These are phyloP conservation scores for Vanrija sp. DNA, from an alignment of 1,284 basidiomycete species.

Conservation along the genomic window DNA sequence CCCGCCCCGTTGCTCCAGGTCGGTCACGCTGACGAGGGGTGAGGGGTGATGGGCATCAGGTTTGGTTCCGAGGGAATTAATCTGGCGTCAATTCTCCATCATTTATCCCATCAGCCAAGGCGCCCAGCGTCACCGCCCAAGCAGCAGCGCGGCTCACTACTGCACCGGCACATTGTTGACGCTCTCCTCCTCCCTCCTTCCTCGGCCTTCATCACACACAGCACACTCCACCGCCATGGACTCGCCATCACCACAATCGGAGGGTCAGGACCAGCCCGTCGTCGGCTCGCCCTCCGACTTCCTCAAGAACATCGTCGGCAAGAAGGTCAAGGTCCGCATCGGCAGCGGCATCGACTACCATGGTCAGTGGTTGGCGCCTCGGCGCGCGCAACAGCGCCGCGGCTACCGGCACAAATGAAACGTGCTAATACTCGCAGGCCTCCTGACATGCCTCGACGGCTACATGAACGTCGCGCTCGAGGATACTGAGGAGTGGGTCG, in stretches of 20 bases:
- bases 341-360: conserved; percentile 96
- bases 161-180: no score
- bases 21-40: no score
- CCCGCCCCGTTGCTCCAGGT: no score
- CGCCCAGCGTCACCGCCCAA: neutral
- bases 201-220: neutral
- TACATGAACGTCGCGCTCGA: conserved; percentile 99
- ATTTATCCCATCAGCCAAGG: conserved; percentile 1
- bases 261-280: conserved; percentile 18
- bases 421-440: conserved; percentile 56
- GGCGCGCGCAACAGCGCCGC: no score
- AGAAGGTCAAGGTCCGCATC: conserved; percentile 86
- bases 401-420: neutral
- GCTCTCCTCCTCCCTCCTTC: neutral
- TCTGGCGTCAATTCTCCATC: neutral
- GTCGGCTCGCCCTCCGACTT: conserved; percentile 84
- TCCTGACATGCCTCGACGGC: conserved; percentile 94
- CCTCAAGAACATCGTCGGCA: conserved; percentile 89
- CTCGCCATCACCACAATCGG: conserved; percentile 28
- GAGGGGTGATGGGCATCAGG: neutral
- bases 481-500: conserved; percentile 91
- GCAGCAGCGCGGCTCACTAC: neutral
- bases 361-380: conserved; percentile 56
- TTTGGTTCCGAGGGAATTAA: neutral
- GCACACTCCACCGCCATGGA: conserved; percentile 25